Evolutionary conservation across 768 basidiomycete genomes (phyloP).

Genomic region (Boletus vermiculosoides): DNA sequence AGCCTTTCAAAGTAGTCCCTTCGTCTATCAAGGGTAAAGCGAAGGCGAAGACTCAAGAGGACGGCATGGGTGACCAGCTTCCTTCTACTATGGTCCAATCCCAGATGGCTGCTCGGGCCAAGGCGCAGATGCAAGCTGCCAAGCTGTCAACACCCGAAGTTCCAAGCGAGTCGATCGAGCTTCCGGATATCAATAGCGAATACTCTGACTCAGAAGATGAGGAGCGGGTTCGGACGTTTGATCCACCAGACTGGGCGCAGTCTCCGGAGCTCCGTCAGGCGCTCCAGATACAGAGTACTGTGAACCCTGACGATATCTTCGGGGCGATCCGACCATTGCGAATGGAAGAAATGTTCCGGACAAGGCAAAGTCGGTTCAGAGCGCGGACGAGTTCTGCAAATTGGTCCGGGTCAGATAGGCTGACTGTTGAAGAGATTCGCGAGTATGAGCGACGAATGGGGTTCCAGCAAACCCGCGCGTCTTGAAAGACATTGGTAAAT

Average conservation of each 20-base stretch:
- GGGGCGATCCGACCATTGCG: slow-evolving; percentile 80
- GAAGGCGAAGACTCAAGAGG: slow-evolving; percentile 47
- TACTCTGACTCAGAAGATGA: slow-evolving; percentile 97
- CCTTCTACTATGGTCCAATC: slow-evolving; percentile 63
- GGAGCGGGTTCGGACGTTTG: slow-evolving; percentile 66
- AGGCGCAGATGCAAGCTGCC: slow-evolving; percentile 64
- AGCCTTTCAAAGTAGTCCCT: slow-evolving; percentile 38
- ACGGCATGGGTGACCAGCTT: slow-evolving; percentile 46
- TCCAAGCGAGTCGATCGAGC: slow-evolving; percentile 79
- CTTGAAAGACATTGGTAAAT: slow-evolving; percentile 16
- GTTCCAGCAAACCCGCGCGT: slow-evolving; percentile 43
- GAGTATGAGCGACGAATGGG: slow-evolving; percentile 94
- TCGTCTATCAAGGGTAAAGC: slow-evolving; percentile 46
- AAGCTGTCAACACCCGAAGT: slow-evolving; percentile 46
- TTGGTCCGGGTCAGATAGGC: slow-evolving; percentile 89
- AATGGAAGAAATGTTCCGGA: slow-evolving; percentile 94
- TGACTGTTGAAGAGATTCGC: slow-evolving; percentile 80
- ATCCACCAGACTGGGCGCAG: slow-evolving; percentile 87
- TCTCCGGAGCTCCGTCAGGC: slow-evolving; percentile 82
- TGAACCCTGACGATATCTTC: slow-evolving; percentile 91
- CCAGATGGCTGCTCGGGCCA: slow-evolving; percentile 70
- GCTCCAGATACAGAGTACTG: slow-evolving; percentile 76
- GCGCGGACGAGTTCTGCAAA: slow-evolving; percentile 93
- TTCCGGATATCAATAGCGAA: slow-evolving; percentile 95
- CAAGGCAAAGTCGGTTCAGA: slow-evolving; percentile 75